A percentile compares a stretch with the other conserved stretches of the same genome.
Conservation (phyloP, 164 flowering plant species). For the Macadamia tetraphylla region DNA sequence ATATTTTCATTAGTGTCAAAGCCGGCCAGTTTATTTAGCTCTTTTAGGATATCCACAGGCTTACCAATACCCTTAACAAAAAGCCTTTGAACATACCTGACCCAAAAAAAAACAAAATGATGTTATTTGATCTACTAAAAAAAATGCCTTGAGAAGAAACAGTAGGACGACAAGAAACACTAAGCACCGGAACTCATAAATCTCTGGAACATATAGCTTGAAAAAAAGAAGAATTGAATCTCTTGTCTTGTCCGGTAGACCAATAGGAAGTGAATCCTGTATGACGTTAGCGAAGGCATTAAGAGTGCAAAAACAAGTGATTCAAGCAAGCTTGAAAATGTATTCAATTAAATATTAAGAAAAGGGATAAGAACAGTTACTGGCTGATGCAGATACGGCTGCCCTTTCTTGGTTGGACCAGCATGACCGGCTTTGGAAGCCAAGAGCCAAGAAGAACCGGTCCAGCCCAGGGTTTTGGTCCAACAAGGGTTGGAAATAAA, state of each 20-base stretch:
- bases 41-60: slow-evolving; percentile 45
- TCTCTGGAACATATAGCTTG: slow-evolving; percentile 70
- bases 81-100: slow-evolving; percentile 46
- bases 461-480: no score
- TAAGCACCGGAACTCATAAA: slow-evolving; percentile 61
- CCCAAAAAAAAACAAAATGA: no score
- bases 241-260: slow-evolving; percentile 67
- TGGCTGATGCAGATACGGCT: no score
- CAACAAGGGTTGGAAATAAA: no score
- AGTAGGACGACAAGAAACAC: no score
- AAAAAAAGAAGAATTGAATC: slow-evolving; percentile 75
- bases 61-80: slow-evolving; percentile 24
- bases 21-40: slow-evolving; percentile 63
- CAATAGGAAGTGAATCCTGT: slow-evolving; percentile 56
- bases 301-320: neutral
- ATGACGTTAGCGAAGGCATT: slow-evolving; percentile 4
- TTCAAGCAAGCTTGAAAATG: no score
- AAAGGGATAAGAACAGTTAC: no score
- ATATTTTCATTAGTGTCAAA: slow-evolving; percentile 52
- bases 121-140: neutral
- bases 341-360: no score
- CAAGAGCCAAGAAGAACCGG: no score
- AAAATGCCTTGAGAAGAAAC: neutral
- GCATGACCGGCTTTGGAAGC: no score
- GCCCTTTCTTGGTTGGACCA: no score